Base-by-base conservation (phyloP, 768 basidiomycete species). In the Butyriboletus loyo region DNA sequence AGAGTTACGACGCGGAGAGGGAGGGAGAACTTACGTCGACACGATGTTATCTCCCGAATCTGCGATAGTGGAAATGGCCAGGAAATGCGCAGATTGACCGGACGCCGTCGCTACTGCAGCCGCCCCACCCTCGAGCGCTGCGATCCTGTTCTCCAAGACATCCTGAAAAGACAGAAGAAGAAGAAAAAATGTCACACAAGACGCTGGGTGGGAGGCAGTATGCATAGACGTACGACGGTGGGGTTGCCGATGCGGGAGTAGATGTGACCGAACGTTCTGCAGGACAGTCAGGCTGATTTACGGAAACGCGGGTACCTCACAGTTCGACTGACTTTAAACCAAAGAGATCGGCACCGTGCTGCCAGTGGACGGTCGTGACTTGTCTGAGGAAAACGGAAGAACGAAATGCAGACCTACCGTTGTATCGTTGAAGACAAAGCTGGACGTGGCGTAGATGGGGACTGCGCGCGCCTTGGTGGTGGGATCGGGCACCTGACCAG, bases 11-110 rank as follows among this genome's bases (percentile, higher is more conserved):
- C 5, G 4, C 7, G 4, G 5, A n/a, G 21, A 40, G 1, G 5
- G 7, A 32, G 11, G 1, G 15, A 14, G 14, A 7, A 69, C 74
- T 57, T 45, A 80, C 81, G 80, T 78, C 1, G 80, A 75, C 4
- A 87, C 76, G 47, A 88, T 83, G 55, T 88, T 87, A 60, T 87
- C 86, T 1, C 86, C 85, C 1, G 70, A 47, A 17, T 67, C 57
- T 1, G 81, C 79, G 17, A 86, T 69, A 3, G 78, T 74, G 0
- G 76, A 70, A 43, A 87, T 73, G 0, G 83, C 77, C 69, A 86
- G 70, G 62, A 83, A 81, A 53, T 85, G 83, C 0, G 85, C 87
- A 3, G 82, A 69, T 54, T 84, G 84, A 2, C 84, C 86, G 41
- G 80, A 82, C 0, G 84, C 65, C 5, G 77, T 65, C 0, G 84